Percentiles rank a stretch among this genome's conserved stretches.
These are phyloP conservation scores for Kitagawia praeruptora DNA, from an alignment of 129 eudicot genomes.

Conservation along the genomic window DNA sequence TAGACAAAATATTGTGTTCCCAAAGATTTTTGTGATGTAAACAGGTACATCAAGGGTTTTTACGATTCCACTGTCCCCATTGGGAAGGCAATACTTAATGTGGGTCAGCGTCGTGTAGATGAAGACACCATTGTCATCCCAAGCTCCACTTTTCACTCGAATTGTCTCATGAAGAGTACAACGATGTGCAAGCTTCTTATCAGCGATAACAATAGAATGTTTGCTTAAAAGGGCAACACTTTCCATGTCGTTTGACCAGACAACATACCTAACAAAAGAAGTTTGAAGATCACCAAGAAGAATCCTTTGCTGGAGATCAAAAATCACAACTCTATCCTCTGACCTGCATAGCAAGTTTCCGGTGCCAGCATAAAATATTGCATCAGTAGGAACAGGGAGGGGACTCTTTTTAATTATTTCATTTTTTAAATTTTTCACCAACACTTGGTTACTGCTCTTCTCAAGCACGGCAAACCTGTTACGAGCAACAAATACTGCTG, in stretches of 20 bases:
- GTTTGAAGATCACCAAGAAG: constrained; percentile 19
- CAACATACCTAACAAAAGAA: constrained; percentile 15
- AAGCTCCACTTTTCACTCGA: constrained; percentile 18
- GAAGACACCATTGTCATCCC: constrained; percentile 23
- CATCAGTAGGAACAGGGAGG: constrained; percentile 15
- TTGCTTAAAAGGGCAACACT: constrained; percentile 15
- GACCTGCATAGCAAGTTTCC: constrained; percentile 20
- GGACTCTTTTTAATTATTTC: constrained; percentile 16
- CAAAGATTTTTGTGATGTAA: constrained; percentile 18
- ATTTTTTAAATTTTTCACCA: constrained; percentile 16
- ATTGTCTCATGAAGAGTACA: constrained; percentile 21
- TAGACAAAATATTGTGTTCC: constrained; percentile 16
- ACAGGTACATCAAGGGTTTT: constrained; percentile 18
- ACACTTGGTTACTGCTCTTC: constrained; percentile 17
- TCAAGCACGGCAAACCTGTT: constrained; percentile 20
- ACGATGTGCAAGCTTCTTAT: constrained; percentile 15
- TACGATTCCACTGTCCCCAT: constrained; percentile 18
- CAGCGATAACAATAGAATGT: constrained; percentile 16
- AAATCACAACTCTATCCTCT: constrained; percentile 18
- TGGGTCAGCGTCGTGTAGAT: constrained; percentile 16
- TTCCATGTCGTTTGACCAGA: constrained; percentile 20
- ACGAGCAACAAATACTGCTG: constrained; percentile 19
- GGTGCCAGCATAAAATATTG: constrained; percentile 19
- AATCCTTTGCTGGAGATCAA: constrained; percentile 19
- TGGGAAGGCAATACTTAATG: constrained; percentile 19